Percentiles rank a stretch among this genome's conserved stretches.
Evolutionary conservation across 768 basidiomycete genomes (phyloP).

Genomic region (Sarcodon sp.): DNA sequence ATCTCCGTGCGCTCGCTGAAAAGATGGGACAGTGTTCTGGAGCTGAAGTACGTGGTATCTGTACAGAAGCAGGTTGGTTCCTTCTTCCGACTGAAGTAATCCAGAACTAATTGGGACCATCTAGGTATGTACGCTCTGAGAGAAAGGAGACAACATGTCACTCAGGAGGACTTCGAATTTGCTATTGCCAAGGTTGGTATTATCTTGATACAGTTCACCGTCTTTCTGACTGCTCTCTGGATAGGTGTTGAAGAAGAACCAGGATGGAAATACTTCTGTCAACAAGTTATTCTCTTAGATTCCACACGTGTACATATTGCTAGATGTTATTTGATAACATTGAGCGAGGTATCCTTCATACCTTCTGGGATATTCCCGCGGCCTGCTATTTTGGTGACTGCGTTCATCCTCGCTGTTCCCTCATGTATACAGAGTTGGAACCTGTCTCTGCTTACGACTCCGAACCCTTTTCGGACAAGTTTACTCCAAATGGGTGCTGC

Average conservation of each 20-base stretch:
- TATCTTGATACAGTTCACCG: neutral
- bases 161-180: constrained; percentile 98
- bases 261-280: constrained; percentile 87
- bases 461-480: too few species aligned
- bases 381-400: too few species aligned
- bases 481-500: too few species aligned
- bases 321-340: too few species aligned
- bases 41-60: constrained; percentile 94
- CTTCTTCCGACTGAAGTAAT: neutral
- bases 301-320: too few species aligned
- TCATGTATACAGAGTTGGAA: too few species aligned
- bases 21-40: constrained; percentile 99
- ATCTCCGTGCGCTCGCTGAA: constrained; percentile 89
- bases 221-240: neutral
- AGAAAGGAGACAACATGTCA: constrained; percentile 92
- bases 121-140: constrained; percentile 93
- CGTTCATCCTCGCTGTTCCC: too few species aligned
- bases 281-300: constrained; percentile 84
- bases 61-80: constrained; percentile 80
- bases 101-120: neutral
- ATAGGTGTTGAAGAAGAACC: constrained; percentile 89
- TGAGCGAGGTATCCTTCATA: too few species aligned
- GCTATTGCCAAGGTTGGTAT: constrained; percentile 80
- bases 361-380: too few species aligned
- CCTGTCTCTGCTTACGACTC: too few species aligned